Evolutionary conservation across 2,329 filamentous ascomycete species (phyloP).

Genomic region (Cylindrodendrum hubeiense): DNA sequence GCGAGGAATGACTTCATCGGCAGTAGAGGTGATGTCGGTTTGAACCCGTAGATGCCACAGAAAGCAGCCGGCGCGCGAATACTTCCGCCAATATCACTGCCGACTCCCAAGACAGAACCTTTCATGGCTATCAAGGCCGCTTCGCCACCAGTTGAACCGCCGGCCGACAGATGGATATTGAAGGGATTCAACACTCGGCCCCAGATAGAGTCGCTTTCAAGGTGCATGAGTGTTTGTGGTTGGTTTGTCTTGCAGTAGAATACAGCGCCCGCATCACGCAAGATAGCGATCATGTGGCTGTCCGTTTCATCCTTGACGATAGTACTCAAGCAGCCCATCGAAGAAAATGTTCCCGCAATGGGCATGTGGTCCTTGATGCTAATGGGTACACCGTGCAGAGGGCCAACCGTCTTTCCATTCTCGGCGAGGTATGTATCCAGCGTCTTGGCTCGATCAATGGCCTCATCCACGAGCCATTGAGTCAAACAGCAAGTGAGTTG

Average conservation of each 20-base stretch:
- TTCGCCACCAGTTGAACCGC: conserved; percentile 72
- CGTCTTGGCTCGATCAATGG: conserved; percentile 53
- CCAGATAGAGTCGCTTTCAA: conserved; percentile 70
- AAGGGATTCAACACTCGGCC: conserved; percentile 72
- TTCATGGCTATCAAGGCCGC: conserved; percentile 53
- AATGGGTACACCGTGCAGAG: conserved; percentile 41
- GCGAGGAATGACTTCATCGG: conserved; percentile 43
- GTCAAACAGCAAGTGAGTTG: conserved; percentile 66
- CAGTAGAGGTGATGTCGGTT: conserved; percentile 39
- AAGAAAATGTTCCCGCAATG: conserved; percentile 61
- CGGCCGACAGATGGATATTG: conserved; percentile 69
- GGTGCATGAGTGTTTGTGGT: conserved; percentile 65
- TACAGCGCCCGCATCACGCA: conserved; percentile 68
- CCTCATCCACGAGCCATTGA: conserved; percentile 64
- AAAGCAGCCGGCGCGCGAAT: conserved; percentile 46
- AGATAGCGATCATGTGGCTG: conserved; percentile 67
- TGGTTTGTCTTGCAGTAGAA: conserved; percentile 68
- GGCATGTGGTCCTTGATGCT: conserved; percentile 66
- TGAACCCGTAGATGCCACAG: conserved; percentile 45
- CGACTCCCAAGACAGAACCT: conserved; percentile 53
- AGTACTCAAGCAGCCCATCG: conserved; percentile 64
- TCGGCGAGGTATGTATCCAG: conserved; percentile 57
- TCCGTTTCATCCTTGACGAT: conserved; percentile 64
- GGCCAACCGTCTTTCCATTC: conserved; percentile 46
- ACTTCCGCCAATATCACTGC: conserved; percentile 55